These are phyloP conservation scores for Ceratobasidium sp. DNA, from an alignment of 1,284 basidiomycete species.

Conservation along the genomic window DNA sequence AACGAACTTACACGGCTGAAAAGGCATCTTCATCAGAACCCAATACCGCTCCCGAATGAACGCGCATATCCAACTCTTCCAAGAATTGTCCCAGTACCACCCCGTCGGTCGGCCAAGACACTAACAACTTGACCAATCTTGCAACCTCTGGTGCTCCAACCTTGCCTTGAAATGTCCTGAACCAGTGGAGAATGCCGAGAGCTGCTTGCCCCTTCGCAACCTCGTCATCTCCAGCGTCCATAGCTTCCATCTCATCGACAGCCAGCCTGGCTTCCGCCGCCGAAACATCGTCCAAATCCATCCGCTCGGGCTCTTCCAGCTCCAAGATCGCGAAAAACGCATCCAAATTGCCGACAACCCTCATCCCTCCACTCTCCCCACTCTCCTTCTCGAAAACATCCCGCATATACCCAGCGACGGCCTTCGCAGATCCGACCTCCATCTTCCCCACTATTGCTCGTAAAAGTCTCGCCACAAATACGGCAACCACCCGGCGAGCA, in stretches of 20 bases:
- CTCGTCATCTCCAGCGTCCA: background rate
- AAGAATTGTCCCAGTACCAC: constrained; percentile 6
- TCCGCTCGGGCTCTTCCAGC: background rate
- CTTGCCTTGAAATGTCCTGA: background rate
- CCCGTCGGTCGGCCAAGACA: background rate
- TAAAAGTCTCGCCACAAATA: constrained; percentile 22
- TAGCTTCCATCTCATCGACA: background rate
- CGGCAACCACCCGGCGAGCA: constrained; percentile 1
- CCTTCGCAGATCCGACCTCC: constrained; percentile 12
- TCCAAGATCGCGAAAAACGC: constrained; percentile 27
- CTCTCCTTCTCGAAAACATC: constrained; percentile 23
- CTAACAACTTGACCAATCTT: background rate
- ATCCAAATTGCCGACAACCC: background rate
- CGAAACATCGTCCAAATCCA: constrained; percentile 10
- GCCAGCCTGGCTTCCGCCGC: background rate
- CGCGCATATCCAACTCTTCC: constrained; percentile 12
- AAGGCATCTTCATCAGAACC: background rate
- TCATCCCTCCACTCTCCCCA: background rate
- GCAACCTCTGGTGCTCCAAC: constrained; percentile 8
- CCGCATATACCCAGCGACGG: constrained; percentile 31
- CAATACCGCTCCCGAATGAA: background rate
- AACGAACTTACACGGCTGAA: constrained; percentile 6
- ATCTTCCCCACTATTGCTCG: constrained; percentile 21
- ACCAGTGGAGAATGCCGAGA: background rate
- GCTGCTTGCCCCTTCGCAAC: background rate